These are phyloP conservation scores for Letharia columbiana DNA, from an alignment of 495 filamentous ascomycete genomes.

Conservation along the genomic window DNA sequence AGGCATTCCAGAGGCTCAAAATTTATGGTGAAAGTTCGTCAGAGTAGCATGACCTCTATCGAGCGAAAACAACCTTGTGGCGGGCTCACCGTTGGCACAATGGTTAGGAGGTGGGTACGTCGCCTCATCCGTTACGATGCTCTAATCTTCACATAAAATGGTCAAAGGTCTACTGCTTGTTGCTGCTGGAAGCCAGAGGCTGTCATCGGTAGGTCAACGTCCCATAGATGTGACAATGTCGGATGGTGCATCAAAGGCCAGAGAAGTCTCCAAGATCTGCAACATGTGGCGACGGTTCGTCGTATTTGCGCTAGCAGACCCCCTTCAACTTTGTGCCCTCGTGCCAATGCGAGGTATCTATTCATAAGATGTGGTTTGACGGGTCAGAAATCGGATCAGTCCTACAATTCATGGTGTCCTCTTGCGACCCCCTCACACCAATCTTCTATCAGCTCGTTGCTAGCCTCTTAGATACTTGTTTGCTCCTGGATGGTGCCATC, in stretches of 20 bases:
- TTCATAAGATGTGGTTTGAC: background rate
- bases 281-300: background rate
- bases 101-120: background rate
- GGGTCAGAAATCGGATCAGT: background rate
- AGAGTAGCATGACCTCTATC: background rate
- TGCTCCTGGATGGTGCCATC: background rate
- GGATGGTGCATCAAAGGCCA: background rate
- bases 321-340: background rate
- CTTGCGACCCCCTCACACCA: background rate
- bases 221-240: background rate
- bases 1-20: conserved; percentile 1
- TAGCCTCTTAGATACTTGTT: background rate
- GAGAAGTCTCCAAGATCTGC: background rate
- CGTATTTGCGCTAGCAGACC: background rate
- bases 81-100: background rate
- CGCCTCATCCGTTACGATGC: background rate
- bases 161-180: background rate
- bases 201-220: background rate
- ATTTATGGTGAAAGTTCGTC: background rate
- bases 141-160: background rate
- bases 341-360: background rate
- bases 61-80: background rate
- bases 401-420: background rate
- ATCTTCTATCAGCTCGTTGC: background rate
- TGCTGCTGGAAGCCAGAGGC: background rate